phyloP scores from a whole-genome alignment of 495 filamentous ascomycete genomes.

The Trichoderma parareesei region DNA sequence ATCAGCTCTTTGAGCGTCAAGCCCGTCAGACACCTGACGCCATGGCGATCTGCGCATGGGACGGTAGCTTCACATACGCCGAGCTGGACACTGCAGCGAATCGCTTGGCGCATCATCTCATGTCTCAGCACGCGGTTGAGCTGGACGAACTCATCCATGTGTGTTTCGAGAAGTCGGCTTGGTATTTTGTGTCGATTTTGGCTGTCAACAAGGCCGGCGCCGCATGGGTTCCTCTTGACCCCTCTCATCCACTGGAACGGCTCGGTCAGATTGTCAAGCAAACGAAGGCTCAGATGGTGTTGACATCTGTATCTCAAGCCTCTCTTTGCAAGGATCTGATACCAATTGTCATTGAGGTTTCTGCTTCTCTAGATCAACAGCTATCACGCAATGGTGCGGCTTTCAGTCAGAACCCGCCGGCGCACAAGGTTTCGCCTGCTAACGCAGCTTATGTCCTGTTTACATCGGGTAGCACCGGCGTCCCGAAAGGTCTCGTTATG shows the following conservation, averaged over 20 bases:
- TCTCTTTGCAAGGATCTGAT: not conserved
- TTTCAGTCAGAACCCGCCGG: slow-evolving; percentile 21
- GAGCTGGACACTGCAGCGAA: slow-evolving; percentile 40
- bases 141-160: slow-evolving; percentile 47
- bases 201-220: slow-evolving; percentile 22
- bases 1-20: slow-evolving; percentile 19
- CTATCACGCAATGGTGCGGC: slow-evolving; percentile 45
- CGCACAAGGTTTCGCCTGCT: not conserved
- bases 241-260: slow-evolving; percentile 42
- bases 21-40: slow-evolving; percentile 16
- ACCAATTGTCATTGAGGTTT: not conserved
- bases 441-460: slow-evolving; percentile 42
- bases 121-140: slow-evolving; percentile 33
- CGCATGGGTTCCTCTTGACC: slow-evolving; percentile 14
- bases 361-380: not conserved
- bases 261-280: slow-evolving; percentile 20
- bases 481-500: slow-evolving; percentile 35
- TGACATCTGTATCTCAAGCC: not conserved
- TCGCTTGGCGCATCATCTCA: slow-evolving; percentile 36
- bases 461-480: slow-evolving; percentile 17
- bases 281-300: not conserved
- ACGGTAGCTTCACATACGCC: slow-evolving; percentile 49
- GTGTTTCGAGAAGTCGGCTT: slow-evolving; percentile 47
- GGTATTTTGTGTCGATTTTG: slow-evolving; percentile 34
- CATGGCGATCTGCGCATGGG: slow-evolving; percentile 39